Evolutionary conservation across 2,329 filamentous ascomycete species (phyloP).

Genomic region (Ophiostoma perfectum): DNA sequence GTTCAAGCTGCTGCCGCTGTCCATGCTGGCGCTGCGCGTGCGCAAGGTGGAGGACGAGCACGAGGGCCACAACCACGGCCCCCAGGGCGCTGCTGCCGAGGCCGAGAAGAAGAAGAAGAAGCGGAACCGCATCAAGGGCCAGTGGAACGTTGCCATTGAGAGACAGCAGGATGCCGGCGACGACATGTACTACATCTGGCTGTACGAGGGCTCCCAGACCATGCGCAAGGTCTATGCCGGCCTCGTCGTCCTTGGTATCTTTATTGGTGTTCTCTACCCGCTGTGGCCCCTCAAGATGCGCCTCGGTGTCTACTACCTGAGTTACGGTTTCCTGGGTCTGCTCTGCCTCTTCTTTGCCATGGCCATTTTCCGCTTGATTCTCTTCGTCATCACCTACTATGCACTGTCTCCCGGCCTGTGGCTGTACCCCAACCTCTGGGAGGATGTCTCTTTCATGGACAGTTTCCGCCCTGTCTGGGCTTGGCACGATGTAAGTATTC

Average conservation of each 20-base stretch:
- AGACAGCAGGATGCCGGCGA: constrained; percentile 86
- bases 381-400: constrained; percentile 92
- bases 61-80: constrained; percentile 62
- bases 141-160: constrained; percentile 94
- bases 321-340: constrained; percentile 84
- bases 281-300: constrained; percentile 90
- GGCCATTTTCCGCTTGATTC: constrained; percentile 91
- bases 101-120: constrained; percentile 49
- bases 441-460: constrained; percentile 97
- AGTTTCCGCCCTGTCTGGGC: constrained; percentile 95
- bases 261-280: constrained; percentile 88
- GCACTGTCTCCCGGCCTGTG: constrained; percentile 80
- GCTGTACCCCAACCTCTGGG: constrained; percentile 96
- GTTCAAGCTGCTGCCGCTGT: constrained; percentile 92
- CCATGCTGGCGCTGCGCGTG: constrained; percentile 87
- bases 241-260: constrained; percentile 75
- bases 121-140: constrained; percentile 85
- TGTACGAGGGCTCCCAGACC: constrained; percentile 90
- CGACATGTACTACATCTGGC: constrained; percentile 92
- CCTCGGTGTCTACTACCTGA: constrained; percentile 94
- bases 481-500: constrained; percentile 79
- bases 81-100: not conserved
- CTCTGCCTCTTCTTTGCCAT: constrained; percentile 94
- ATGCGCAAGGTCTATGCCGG: constrained; percentile 89
- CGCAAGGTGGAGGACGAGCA: constrained; percentile 68